Base-by-base conservation (phyloP, 495 filamentous ascomycete species). In the Chaetomium cochliodes region DNA sequence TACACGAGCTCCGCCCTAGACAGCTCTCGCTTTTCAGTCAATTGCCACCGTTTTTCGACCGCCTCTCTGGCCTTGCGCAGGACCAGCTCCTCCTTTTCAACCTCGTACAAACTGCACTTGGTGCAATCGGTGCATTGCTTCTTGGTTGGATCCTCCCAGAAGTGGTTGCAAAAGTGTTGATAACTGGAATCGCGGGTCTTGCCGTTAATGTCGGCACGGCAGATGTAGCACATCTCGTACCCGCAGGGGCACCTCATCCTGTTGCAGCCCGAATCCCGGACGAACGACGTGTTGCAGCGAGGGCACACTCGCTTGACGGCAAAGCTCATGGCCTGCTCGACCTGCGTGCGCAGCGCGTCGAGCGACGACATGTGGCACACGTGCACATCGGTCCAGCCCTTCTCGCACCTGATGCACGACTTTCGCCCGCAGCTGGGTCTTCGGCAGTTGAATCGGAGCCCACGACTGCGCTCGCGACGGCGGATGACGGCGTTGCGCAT, bases 211-310 rank as follows among this genome's bases (percentile, higher is more conserved):
- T 86, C 81, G 67, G 82, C 82, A 28, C 90, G 88, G 72, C 90
- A 96, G 47, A 96, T 84, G 65, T 96, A 97, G 78, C 94, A 98
- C 94, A 98, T 98, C 64, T 88, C 88, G 76, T 97, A 98, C 0
- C 94, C 93, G 74, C 94, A 98, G n/a, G 91, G 84, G 73, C 94
- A 98, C n/a, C 90, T 93, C 18, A 98, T 77, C 74, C 97, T 97
- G 78, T 98, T 98, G 81, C 94, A 98, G 65, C 94, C 94, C 39
- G 88, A 87, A 3, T 84, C 86, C 72, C 97, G 97, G 74, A 98
- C 89, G 71, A 98, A 97, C 18, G 89, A 90, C 26, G 92, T 87
- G 63, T 89, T 86, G 79, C 94, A 98, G 59, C 86, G 83, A 12
- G 94, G 94, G 74, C 94, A 98, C 20, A 93, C 96, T 47, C 94